Conservation (phyloP, 352 stramenopile genomes). For the Pythium coloratum region DNA sequence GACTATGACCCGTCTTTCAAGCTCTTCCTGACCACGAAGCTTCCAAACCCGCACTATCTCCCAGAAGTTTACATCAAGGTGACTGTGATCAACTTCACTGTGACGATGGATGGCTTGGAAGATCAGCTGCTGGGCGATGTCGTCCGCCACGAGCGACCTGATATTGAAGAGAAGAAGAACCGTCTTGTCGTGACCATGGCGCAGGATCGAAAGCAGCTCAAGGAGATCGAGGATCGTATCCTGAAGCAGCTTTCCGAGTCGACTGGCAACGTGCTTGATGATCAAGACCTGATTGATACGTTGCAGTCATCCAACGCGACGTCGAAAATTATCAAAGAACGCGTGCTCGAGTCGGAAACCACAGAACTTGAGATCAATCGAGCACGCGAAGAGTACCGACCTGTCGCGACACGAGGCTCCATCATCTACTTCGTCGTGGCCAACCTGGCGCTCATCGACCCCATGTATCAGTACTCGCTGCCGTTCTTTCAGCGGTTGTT, state of each 20-base stretch:
- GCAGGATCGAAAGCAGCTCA: slow-evolving; percentile 91
- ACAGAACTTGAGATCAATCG: slow-evolving; percentile 92
- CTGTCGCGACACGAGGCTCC: slow-evolving; percentile 88
- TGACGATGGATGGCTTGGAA: slow-evolving; percentile 93
- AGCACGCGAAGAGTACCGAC: slow-evolving; percentile 88
- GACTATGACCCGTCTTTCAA: slow-evolving; percentile 93
- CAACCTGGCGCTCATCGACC: slow-evolving; percentile 90
- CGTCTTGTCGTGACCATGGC: slow-evolving; percentile 92
- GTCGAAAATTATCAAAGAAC: slow-evolving; percentile 86
- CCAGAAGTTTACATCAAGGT: slow-evolving; percentile 96
- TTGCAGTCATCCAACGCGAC: slow-evolving; percentile 86
- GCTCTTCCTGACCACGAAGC: slow-evolving; percentile 90
- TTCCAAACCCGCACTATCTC: slow-evolving; percentile 94
- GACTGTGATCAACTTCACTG: slow-evolving; percentile 96
- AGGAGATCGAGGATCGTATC: slow-evolving; percentile 93
- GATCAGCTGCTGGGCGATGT: slow-evolving; percentile 92
- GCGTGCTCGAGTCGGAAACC: slow-evolving; percentile 88
- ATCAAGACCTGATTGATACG: slow-evolving; percentile 89
- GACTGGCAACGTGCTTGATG: slow-evolving; percentile 91
- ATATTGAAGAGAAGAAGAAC: slow-evolving; percentile 95
- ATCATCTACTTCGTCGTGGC: slow-evolving; percentile 96
- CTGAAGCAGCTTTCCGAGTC: slow-evolving; percentile 91
- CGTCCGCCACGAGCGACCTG: slow-evolving; percentile 89
- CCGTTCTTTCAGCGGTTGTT: slow-evolving; percentile 93
- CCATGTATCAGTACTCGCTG: slow-evolving; percentile 96